Conservation (phyloP, 495 filamentous ascomycete genomes). For the Xylaria acuta region DNA sequence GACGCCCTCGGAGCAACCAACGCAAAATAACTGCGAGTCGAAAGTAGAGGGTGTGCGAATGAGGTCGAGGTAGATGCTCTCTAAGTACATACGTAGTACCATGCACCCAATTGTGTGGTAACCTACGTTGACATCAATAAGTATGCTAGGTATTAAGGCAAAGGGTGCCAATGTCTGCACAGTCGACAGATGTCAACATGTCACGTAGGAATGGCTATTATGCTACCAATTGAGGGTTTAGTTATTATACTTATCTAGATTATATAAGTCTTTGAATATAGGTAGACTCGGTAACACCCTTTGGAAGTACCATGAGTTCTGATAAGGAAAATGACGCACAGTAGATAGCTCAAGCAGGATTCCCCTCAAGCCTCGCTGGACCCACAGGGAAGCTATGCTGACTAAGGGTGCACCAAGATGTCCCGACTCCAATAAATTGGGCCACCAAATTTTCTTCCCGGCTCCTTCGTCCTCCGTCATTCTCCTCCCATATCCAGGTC, state of each 20-base stretch:
- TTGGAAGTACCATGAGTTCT: too few relatives aligned
- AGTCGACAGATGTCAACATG: too few relatives aligned
- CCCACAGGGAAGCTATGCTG: background rate
- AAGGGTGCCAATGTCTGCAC: too few relatives aligned
- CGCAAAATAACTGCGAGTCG: background rate
- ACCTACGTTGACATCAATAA: too few relatives aligned
- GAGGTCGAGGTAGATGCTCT: too few relatives aligned
- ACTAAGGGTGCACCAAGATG: background rate
- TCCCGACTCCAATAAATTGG: constrained; percentile 12
- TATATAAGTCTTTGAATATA: too few relatives aligned
- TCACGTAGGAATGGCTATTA: too few relatives aligned
- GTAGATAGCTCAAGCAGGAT: background rate
- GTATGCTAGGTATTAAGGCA: too few relatives aligned
- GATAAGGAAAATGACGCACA: constrained; percentile 7
- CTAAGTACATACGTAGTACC: too few relatives aligned
- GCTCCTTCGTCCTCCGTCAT: background rate
- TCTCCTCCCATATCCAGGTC: constrained; percentile 2
- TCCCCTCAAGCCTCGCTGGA: background rate
- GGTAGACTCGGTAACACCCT: too few relatives aligned
- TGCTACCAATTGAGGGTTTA: background rate
- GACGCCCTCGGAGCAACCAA: background rate
- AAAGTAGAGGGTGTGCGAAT: too few relatives aligned
- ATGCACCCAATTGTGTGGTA: too few relatives aligned
- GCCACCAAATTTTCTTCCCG: constrained; percentile 11
- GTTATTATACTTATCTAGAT: background rate